phyloP scores from a whole-genome alignment of 2,329 filamentous ascomycete genomes.

The Diplodia intermedia region DNA sequence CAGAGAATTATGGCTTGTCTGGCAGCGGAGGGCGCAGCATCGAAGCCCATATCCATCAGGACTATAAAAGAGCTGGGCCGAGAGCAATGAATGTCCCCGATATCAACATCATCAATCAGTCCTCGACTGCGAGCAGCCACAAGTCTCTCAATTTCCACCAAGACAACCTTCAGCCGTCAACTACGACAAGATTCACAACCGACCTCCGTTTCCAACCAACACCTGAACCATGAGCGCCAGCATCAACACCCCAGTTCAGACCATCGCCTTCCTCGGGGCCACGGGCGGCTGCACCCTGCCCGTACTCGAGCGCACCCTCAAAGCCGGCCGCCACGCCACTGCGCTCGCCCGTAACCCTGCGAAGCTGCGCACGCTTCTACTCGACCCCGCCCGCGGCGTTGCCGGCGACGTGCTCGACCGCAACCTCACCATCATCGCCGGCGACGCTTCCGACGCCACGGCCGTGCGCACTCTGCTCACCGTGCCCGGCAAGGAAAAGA shows the following conservation, averaged over 20 bases:
- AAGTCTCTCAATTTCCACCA: not conserved
- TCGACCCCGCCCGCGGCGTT: constrained; percentile 51
- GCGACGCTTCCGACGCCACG: constrained; percentile 53
- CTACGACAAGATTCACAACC: not conserved
- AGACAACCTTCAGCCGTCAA: not conserved
- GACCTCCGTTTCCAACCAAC: not conserved
- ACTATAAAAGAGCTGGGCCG: constrained; percentile 7
- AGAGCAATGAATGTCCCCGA: not conserved
- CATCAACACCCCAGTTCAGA: constrained; percentile 38
- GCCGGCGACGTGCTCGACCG: constrained; percentile 43
- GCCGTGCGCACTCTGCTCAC: constrained; percentile 50
- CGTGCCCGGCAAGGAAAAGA: constrained; percentile 21
- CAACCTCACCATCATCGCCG: constrained; percentile 57
- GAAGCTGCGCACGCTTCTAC: constrained; percentile 54
- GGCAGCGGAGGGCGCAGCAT: not conserved
- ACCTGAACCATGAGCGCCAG: constrained; percentile 33
- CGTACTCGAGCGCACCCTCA: constrained; percentile 54
- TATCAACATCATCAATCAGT: not conserved
- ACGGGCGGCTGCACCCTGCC: constrained; percentile 57
- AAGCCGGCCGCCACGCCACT: constrained; percentile 48
- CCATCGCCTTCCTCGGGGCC: constrained; percentile 60
- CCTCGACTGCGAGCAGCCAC: not conserved
- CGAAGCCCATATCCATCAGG: not conserved
- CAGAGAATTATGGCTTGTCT: not conserved
- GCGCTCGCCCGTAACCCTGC: constrained; percentile 56